A percentile compares a stretch with the other conserved stretches of the same genome.
Conservation (phyloP, 2,329 filamentous ascomycete species). For the Cladosporium phlei region DNA sequence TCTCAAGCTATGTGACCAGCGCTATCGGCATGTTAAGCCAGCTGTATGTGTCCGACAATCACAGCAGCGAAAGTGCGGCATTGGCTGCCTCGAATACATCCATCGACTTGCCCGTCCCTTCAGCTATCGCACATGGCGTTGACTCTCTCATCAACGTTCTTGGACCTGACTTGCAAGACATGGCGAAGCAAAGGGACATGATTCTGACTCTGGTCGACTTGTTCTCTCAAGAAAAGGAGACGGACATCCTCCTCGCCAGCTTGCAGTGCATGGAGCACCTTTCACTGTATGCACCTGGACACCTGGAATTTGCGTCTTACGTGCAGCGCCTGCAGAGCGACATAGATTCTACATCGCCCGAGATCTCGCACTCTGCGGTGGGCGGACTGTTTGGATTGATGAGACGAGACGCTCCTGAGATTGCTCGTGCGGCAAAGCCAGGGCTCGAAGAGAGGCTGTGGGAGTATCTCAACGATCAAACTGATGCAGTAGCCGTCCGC, state of each 20-base stretch:
- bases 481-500: constrained; percentile 72
- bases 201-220: constrained; percentile 81
- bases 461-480: constrained; percentile 75
- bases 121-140: constrained; percentile 79
- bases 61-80: constrained; percentile 77
- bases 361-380: constrained; percentile 73
- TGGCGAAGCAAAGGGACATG: constrained; percentile 84
- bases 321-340: constrained; percentile 76
- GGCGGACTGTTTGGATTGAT: constrained; percentile 91
- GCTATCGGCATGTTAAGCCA: constrained; percentile 92
- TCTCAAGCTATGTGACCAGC: constrained; percentile 83
- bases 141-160: constrained; percentile 97
- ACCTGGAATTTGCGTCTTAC: constrained; percentile 79
- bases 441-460: constrained; percentile 88
- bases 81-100: constrained; percentile 86
- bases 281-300: constrained; percentile 81
- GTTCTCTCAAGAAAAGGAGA: constrained; percentile 66
- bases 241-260: constrained; percentile 68
- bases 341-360: constrained; percentile 62
- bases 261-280: constrained; percentile 84
- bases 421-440: constrained; percentile 67
- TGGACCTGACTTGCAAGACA: constrained; percentile 89
- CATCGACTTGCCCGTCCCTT: constrained; percentile 73
- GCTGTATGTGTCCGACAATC: constrained; percentile 84
- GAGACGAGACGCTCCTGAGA: constrained; percentile 82